These are phyloP conservation scores for Pythium graminicola DNA, from an alignment of 352 stramenopile genomes.

Conservation along the genomic window DNA sequence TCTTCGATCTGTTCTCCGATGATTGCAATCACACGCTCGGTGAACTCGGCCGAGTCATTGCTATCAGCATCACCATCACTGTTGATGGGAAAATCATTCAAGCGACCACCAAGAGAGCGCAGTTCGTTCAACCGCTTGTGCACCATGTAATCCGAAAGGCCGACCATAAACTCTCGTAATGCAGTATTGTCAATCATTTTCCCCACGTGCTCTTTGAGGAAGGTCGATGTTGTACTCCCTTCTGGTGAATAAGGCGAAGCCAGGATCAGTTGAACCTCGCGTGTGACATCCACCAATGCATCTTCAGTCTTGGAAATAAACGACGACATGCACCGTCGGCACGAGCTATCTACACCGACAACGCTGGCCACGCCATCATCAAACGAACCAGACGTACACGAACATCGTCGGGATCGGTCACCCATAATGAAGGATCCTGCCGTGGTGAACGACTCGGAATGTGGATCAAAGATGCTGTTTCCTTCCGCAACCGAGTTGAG, in stretches of 20 bases:
- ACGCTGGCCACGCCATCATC: conserved; percentile 15
- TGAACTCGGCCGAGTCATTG: conserved; percentile 43
- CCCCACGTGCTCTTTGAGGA: conserved; percentile 60
- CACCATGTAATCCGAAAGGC: conserved; percentile 74
- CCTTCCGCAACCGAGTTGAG: conserved; percentile 54
- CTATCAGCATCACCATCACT: conserved; percentile 19
- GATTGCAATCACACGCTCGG: conserved; percentile 55
- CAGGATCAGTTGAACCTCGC: conserved; percentile 77
- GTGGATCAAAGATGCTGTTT: no score
- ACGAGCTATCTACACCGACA: conserved; percentile 36
- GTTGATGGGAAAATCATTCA: conserved; percentile 6
- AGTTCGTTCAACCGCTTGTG: conserved; percentile 78
- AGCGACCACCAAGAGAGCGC: conserved; percentile 45
- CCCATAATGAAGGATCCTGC: conserved; percentile 12
- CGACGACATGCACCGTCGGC: conserved; percentile 62
- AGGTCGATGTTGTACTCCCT: conserved; percentile 60
- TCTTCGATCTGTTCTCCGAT: conserved; percentile 83
- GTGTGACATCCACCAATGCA: conserved; percentile 57
- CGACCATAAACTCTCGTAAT: conserved; percentile 71
- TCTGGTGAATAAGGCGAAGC: conserved; percentile 81
- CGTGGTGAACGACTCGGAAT: conserved; percentile 8
- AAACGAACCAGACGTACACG: conserved; percentile 32
- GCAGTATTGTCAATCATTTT: conserved; percentile 42
- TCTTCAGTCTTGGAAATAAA: conserved; percentile 80
- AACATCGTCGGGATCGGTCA: conserved; percentile 51